These are phyloP conservation scores for Alternaria sp. DNA, from an alignment of 2,329 filamentous ascomycete species.

Conservation along the genomic window DNA sequence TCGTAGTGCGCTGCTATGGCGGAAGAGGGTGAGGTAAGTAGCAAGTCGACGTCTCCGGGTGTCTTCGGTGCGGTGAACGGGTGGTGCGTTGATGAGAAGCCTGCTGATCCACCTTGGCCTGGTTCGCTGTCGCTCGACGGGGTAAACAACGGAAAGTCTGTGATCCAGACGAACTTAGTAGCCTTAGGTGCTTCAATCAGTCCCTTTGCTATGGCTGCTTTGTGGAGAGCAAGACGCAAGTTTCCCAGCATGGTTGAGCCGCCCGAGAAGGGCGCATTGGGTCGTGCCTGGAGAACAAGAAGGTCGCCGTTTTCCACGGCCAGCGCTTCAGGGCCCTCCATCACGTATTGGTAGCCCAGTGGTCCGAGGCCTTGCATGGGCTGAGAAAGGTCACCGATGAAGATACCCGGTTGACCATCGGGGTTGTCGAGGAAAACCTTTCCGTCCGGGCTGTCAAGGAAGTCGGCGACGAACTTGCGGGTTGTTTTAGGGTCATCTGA, in stretches of 20 bases:
- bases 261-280: conserved; percentile 68
- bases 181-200: conserved; percentile 59
- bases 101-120: conserved; percentile 80
- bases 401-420: conserved; percentile 79
- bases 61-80: conserved; percentile 90
- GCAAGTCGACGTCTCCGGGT: conserved; percentile 72
- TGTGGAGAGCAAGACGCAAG: conserved; percentile 73
- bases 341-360: conserved; percentile 74
- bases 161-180: conserved; percentile 83
- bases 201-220: conserved; percentile 68
- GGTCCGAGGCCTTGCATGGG: conserved; percentile 79
- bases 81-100: conserved; percentile 88
- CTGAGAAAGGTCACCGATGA: conserved; percentile 74
- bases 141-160: conserved; percentile 91
- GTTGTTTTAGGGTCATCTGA: conserved; percentile 60
- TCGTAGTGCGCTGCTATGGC: conserved; percentile 91
- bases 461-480: conserved; percentile 67
- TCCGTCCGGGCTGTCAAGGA: conserved; percentile 71
- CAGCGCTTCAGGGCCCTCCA: conserved; percentile 61
- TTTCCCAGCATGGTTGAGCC: conserved; percentile 77
- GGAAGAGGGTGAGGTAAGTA: conserved; percentile 73
- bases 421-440: conserved; percentile 69
- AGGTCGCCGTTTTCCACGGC: conserved; percentile 72
- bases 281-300: conserved; percentile 80
- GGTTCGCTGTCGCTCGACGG: conserved; percentile 68